Evolutionary conservation across 2,329 filamentous ascomycete genomes (phyloP), one percentile per base, ranked within the genome.

Genomic region (Colletotrichum sp.): DNA sequence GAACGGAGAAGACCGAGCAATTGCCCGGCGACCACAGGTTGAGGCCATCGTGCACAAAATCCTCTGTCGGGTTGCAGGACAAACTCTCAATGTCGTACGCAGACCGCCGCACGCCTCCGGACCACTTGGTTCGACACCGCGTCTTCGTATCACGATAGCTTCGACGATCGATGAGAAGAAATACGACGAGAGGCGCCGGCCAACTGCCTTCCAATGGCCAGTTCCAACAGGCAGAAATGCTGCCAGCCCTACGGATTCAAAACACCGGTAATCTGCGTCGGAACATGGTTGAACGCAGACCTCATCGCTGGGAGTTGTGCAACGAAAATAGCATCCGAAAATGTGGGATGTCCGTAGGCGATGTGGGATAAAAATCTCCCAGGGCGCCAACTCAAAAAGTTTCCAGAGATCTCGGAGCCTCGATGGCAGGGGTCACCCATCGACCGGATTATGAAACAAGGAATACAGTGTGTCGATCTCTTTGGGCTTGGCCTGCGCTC

Each of bases 381-480:
- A 19, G 16, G n/a, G 36, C 27, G 27, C 68, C 22, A 70, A 63
- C 57, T 34, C 27, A 69, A 61, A 15, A 57, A 44, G 22, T 30
- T 25, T 22, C 44, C n/a, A 29, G 52, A 69, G 66, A 69, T 61
- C 66, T 61, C 15, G 27, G 25, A 61, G 12, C 27, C 25, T 55
- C 22, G 19, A 16, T 59, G 57, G 39, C 22, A 57, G 63, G 69
- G 32, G 39, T 27, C 16, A 34, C 61, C 39, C 57, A 8, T 67
- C n/a, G n/a, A 59, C 70, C 59, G 73, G 73, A 69, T 61, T 69
- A 22, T 76, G 64, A 73, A 76, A 76, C 70, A 22, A 76, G 59
- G 22, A 69, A 52, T 49, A 57, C 73, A 69, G 9, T 39, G 39
- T 57, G 73, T 68, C 69, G 63, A 76, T 68, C 69, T 8, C n/a